These are phyloP conservation scores for Toxoplasma gondii DNA, from an alignment of 169 alveolate genomes.

Conservation along the genomic window DNA sequence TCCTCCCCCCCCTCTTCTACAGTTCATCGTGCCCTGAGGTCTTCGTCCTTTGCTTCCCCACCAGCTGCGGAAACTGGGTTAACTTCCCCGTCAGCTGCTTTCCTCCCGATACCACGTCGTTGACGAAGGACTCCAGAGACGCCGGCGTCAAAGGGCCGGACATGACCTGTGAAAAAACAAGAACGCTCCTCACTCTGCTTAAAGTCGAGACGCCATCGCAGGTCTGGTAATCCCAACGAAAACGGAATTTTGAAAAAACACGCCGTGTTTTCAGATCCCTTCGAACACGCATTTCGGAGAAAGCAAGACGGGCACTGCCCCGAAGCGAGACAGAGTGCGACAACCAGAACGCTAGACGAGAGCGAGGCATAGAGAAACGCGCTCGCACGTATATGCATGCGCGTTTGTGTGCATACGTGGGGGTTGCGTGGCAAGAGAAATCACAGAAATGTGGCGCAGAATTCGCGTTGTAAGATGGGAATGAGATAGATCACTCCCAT, in stretches of 20 bases:
- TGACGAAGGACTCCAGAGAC: constrained; percentile 6
- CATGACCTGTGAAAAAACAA: neutral
- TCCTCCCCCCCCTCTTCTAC: neutral
- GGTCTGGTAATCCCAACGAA: no score
- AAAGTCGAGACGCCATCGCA: neutral
- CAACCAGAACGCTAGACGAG: no score
- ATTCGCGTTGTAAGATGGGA: no score
- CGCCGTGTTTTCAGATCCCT: neutral
- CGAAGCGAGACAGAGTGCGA: no score
- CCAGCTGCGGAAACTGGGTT: neutral
- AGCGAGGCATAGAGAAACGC: no score
- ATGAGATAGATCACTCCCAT: no score
- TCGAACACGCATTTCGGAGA: neutral
- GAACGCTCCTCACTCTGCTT: neutral
- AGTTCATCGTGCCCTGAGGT: neutral
- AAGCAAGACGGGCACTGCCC: no score
- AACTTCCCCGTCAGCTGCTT: constrained; percentile 12
- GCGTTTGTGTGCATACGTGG: no score
- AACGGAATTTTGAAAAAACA: no score
- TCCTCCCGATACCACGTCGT: constrained; percentile 27
- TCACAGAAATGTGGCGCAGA: no score
- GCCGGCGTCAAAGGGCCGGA: neutral
- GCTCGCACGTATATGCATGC: no score
- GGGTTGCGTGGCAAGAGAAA: no score
- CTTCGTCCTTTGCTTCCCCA: neutral